Conservation (phyloP, 2,329 filamentous ascomycete species). For the Cercospora berteroae region DNA sequence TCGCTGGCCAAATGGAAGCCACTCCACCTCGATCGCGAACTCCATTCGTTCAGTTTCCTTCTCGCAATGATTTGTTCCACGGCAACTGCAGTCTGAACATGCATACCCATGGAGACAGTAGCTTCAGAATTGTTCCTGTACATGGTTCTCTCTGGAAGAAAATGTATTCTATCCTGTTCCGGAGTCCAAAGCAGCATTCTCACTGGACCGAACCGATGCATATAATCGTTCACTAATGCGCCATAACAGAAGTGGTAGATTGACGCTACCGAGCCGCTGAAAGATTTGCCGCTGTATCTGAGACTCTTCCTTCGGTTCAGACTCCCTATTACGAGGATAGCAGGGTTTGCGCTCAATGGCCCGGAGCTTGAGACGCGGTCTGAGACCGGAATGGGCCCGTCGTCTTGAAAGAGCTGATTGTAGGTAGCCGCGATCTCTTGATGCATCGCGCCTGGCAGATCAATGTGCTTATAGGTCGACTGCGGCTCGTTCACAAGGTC, state of each 20-base stretch:
- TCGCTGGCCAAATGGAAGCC: conserved; percentile 39
- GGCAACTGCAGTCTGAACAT: conserved; percentile 47
- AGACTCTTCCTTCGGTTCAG: conserved; percentile 26
- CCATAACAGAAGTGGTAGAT: conserved; percentile 63
- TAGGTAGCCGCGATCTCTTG: conserved; percentile 41
- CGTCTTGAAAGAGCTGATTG: conserved; percentile 48
- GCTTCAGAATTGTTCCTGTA: conserved; percentile 8
- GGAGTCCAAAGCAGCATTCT: conserved; percentile 74
- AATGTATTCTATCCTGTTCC: conserved; percentile 55
- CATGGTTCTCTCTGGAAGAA: conserved; percentile 56
- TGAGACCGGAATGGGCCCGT: conserved; percentile 50
- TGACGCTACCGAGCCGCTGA: conserved; percentile 38
- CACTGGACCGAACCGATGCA: conserved; percentile 75
- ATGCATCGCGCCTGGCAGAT: conserved; percentile 27
- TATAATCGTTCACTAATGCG: conserved; percentile 42
- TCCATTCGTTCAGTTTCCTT: background rate
- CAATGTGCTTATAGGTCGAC: conserved; percentile 52
- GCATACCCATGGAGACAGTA: conserved; percentile 56
- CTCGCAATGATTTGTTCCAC: conserved; percentile 5
- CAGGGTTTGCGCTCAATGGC: conserved; percentile 61
- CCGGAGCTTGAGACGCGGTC: conserved; percentile 27
- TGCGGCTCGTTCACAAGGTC: conserved; percentile 41
- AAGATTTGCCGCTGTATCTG: background rate
- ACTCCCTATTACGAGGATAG: conserved; percentile 59
- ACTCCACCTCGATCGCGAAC: conserved; percentile 1